Evolutionary conservation across 768 basidiomycete genomes (phyloP).

Genomic region (Hericium coralloides): DNA sequence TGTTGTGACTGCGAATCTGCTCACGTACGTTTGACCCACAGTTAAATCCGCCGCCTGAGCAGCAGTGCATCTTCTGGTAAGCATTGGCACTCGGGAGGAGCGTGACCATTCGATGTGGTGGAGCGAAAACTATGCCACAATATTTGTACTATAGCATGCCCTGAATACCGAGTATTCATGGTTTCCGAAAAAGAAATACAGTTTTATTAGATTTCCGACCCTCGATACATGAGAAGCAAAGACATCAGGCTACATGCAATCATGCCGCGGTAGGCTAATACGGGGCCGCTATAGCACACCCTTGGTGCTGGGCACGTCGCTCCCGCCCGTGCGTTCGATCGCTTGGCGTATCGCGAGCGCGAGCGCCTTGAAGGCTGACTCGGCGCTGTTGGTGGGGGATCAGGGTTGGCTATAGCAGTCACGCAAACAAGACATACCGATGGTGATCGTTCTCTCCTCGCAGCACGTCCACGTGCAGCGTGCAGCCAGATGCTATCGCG

Average conservation of each 20-base stretch:
- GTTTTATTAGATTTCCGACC: too few relatives aligned
- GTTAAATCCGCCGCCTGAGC: slow-evolving; percentile 78
- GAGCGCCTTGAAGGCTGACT: slow-evolving; percentile 96
- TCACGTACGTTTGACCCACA: slow-evolving; percentile 19
- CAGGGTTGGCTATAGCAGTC: neutral
- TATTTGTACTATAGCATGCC: neutral
- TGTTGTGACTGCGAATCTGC: neutral
- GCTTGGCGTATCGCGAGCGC: slow-evolving; percentile 94
- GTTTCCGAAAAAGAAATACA: too few relatives aligned
- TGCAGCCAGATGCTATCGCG: slow-evolving; percentile 91
- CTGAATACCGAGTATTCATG: too few relatives aligned
- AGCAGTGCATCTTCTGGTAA: slow-evolving; percentile 73
- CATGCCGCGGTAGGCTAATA: neutral
- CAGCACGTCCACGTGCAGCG: slow-evolving; percentile 89
- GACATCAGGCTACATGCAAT: neutral
- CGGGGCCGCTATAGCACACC: slow-evolving; percentile 60
- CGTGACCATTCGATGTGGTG: too few relatives aligned
- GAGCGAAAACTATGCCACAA: too few relatives aligned
- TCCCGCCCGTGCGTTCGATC: slow-evolving; percentile 80
- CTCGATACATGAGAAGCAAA: too few relatives aligned
- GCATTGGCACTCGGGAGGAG: neutral
- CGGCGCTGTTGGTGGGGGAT: slow-evolving; percentile 49
- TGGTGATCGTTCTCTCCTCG: slow-evolving; percentile 98
- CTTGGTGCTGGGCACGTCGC: slow-evolving; percentile 94
- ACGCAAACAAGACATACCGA: slow-evolving; percentile 42